Evolutionary conservation across 2,329 filamentous ascomycete species (phyloP).

Genomic region (Colletotrichum aenigma): DNA sequence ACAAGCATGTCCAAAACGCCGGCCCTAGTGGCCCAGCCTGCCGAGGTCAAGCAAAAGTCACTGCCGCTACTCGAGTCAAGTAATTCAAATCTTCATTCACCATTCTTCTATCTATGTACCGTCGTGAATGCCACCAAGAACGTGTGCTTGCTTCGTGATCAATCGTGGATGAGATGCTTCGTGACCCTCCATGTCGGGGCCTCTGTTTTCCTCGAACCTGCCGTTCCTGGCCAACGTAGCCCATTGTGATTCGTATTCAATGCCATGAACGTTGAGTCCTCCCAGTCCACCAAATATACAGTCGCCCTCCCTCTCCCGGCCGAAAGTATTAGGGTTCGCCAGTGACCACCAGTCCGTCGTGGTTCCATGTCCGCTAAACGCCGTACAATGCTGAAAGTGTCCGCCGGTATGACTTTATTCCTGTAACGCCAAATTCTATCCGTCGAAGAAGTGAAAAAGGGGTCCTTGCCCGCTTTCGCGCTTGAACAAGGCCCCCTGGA

Average conservation of each 20-base stretch:
- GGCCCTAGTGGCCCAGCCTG: background rate
- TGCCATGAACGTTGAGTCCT: background rate
- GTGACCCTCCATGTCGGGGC: background rate
- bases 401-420: background rate
- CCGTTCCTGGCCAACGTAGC: background rate
- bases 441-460: background rate
- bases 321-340: background rate
- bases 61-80: background rate
- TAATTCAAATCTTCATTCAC: background rate
- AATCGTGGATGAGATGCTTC: background rate
- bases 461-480: background rate
- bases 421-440: slow-evolving; percentile 5
- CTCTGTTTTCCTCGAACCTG: background rate
- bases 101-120: background rate
- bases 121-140: background rate
- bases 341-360: background rate
- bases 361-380: slow-evolving; percentile 8
- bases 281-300: background rate
- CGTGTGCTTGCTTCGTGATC: background rate
- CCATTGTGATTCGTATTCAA: background rate
- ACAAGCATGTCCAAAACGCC: background rate
- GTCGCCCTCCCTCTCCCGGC: background rate
- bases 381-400: slow-evolving; percentile 19
- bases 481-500: background rate
- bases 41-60: background rate